A percentile compares a stretch with the other conserved stretches of the same genome.
Evolutionary conservation across 371 early-diverging fungal species (phyloP).

Genomic region (Mortierella sp.): DNA sequence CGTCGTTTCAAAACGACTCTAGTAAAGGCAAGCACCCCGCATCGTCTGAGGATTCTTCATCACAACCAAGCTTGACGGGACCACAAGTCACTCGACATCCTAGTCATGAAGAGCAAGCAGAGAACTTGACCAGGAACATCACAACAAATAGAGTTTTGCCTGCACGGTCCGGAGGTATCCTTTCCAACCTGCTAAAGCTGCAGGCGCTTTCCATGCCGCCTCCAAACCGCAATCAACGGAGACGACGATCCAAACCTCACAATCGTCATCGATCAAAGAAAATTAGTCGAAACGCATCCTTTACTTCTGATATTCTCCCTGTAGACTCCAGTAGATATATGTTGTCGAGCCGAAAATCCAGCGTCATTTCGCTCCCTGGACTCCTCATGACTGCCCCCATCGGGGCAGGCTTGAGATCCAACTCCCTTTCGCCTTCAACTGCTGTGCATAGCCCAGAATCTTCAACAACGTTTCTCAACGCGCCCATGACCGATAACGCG

Average conservation of each 20-base stretch:
- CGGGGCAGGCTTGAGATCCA: conserved; percentile 9
- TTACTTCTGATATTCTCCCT: conserved; percentile 11
- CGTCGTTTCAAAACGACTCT: background rate
- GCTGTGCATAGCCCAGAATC: background rate
- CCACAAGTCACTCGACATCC: background rate
- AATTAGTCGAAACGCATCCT: background rate
- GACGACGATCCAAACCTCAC: conserved; percentile 2
- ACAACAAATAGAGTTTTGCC: background rate
- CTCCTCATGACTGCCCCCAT: conserved; percentile 35
- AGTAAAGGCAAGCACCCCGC: background rate
- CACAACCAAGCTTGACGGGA: background rate
- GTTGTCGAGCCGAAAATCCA: conserved; percentile 23
- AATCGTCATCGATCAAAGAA: background rate
- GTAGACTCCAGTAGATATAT: background rate
- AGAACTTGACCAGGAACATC: conserved; percentile 4
- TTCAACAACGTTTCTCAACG: conserved; percentile 10
- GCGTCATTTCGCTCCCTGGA: conserved; percentile 36
- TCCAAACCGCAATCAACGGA: conserved; percentile 9
- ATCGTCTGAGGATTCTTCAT: background rate
- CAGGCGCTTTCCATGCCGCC: conserved; percentile 34
- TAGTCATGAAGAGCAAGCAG: background rate
- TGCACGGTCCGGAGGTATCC: conserved; percentile 35
- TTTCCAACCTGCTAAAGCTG: conserved; percentile 41
- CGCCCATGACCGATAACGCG: conserved; percentile 6
- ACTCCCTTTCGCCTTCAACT: background rate